Conservation (phyloP, 2,329 filamentous ascomycete species). For the Neobulgaria alba region DNA sequence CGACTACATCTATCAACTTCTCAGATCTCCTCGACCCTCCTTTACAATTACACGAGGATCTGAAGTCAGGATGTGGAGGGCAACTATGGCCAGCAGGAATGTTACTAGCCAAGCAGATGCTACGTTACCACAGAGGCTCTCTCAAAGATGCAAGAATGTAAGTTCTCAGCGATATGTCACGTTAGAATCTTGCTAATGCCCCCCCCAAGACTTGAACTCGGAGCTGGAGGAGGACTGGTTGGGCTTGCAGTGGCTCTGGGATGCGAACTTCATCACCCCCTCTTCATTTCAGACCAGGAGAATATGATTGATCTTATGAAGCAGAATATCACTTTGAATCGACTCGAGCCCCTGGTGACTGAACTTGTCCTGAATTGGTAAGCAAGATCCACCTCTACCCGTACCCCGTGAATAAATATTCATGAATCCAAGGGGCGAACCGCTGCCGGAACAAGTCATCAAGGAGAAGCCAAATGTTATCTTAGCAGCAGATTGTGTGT, state of each 20-base stretch:
- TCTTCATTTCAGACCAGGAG: slow-evolving; percentile 79
- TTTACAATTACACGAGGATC: slow-evolving; percentile 74
- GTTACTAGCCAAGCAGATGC: slow-evolving; percentile 77
- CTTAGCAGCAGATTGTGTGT: slow-evolving; percentile 93
- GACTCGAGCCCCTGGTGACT: slow-evolving; percentile 51
- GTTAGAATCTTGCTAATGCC: slow-evolving; percentile 4
- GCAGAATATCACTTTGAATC: slow-evolving; percentile 78
- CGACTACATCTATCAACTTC: slow-evolving; percentile 51
- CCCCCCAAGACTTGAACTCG: slow-evolving; percentile 69
- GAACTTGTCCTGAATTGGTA: slow-evolving; percentile 76
- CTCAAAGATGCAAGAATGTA: slow-evolving; percentile 65
- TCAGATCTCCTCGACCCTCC: slow-evolving; percentile 63
- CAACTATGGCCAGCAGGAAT: slow-evolving; percentile 93
- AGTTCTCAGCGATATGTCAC: slow-evolving; percentile 6
- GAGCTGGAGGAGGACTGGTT: slow-evolving; percentile 84
- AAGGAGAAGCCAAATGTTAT: slow-evolving; percentile 65
- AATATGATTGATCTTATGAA: slow-evolving; percentile 82
- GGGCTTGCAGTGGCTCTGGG: slow-evolving; percentile 54
- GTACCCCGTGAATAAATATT: slow-evolving; percentile 5
- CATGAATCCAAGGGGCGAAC: slow-evolving; percentile 44
- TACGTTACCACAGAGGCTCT: slow-evolving; percentile 59
- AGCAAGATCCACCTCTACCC: slow-evolving; percentile 24
- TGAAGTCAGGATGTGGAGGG: slow-evolving; percentile 81
- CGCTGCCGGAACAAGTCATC: slow-evolving; percentile 44
- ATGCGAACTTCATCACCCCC: slow-evolving; percentile 42